These are phyloP conservation scores for Phaeosphaeria sp. DNA, from an alignment of 2,329 filamentous ascomycete genomes.

Conservation along the genomic window DNA sequence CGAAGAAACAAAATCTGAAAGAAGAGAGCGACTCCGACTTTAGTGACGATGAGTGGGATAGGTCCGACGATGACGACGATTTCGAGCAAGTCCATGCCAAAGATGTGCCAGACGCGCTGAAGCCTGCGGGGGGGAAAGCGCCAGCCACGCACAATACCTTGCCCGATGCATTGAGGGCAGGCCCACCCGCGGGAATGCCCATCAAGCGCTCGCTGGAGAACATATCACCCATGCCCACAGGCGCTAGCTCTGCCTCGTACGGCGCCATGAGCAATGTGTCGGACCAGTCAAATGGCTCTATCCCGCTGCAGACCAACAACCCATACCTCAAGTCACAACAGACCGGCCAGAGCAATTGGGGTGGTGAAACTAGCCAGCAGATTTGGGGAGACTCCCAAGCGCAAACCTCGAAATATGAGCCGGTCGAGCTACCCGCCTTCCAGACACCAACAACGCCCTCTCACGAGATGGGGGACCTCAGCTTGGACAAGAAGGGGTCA, in stretches of 20 bases:
- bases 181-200: slow-evolving; percentile 39
- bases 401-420: slow-evolving; percentile 36
- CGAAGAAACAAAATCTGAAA: slow-evolving; percentile 26
- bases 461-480: slow-evolving; percentile 48
- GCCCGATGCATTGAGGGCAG: slow-evolving; percentile 40
- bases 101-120: slow-evolving; percentile 45
- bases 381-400: slow-evolving; percentile 47
- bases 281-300: slow-evolving; percentile 30
- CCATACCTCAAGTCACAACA: slow-evolving; percentile 51
- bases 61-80: slow-evolving; percentile 39
- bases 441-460: slow-evolving; percentile 48
- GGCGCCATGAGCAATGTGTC: slow-evolving; percentile 40
- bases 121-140: slow-evolving; percentile 41
- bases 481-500: slow-evolving; percentile 33
- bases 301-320: slow-evolving; percentile 51
- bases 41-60: slow-evolving; percentile 42
- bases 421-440: slow-evolving; percentile 51
- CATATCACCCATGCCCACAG: slow-evolving; percentile 38
- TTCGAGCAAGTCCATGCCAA: slow-evolving; percentile 40
- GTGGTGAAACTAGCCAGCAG: slow-evolving; percentile 45
- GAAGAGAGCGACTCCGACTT: slow-evolving; percentile 36
- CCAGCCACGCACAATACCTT: slow-evolving; percentile 24
- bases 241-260: slow-evolving; percentile 35
- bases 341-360: slow-evolving; percentile 45
- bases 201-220: slow-evolving; percentile 38